Base-by-base conservation (phyloP, 108 stramenopile species). In the Schizochytrium sp. region DNA sequence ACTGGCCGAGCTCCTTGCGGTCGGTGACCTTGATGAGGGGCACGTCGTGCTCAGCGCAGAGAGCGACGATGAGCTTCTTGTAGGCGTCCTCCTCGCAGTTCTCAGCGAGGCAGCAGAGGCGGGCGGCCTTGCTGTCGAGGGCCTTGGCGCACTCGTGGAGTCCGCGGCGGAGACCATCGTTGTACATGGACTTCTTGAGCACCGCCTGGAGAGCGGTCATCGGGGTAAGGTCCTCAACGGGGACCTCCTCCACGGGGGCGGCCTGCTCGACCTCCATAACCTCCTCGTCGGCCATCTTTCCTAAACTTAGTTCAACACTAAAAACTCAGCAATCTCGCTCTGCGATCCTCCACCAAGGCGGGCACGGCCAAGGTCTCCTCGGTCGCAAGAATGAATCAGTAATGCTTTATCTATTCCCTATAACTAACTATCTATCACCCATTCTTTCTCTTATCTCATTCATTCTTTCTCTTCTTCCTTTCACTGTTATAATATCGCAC, bases 61-160 rank as follows among this genome's bases (percentile, higher is more conserved):
- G 95, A 56, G 98, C 99, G 90, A 96, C 97, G 91, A 98, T 96
- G 55, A 99, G 97, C 94, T 97, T 97, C 92, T 96, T 97, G 97
- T 98, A 99, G 92, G 98, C 98, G 60, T 96, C 97, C 91, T 98
- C 97, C 83, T 99, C 98, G 95, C 99, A 99, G 94, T 98, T 96
- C 93, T 97, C 97, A 92, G 98, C 95, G 55, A 99, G 97, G 93
- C 97, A 98, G 96, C 99, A 99, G 61, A 99, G 95, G 89, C 98
- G 97, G 89, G 98, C 98, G 46, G 97, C 93, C 46, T 96, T 96
- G 50, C 97, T 94, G 89, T 99, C 98, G 88, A 99, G 96, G 73
- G 96, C 99, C 97, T 98, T 98, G 93, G 97, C 96, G 91, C 97
- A 97, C 93, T 99, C 99, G 93, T 98, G 99, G 58, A 99, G 96